Evolutionary conservation across 108 stramenopile genomes (phyloP).

Genomic region (Mediolabrus comicus): DNA sequence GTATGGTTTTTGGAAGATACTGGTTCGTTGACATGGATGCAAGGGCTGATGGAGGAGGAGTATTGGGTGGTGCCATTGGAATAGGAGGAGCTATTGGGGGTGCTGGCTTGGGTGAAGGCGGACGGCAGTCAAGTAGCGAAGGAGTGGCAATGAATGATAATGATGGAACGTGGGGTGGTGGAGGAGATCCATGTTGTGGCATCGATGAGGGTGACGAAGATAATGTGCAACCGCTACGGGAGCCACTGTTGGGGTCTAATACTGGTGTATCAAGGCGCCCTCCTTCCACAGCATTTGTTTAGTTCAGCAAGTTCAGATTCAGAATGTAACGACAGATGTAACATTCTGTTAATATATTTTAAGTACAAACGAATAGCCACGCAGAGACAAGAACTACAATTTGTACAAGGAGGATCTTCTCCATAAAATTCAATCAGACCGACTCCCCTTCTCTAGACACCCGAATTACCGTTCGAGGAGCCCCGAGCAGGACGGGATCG

Average conservation of each 20-base stretch:
- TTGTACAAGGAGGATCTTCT: no score
- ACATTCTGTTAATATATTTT: no score
- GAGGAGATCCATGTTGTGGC: constrained; percentile 39
- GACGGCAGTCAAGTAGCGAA: neutral
- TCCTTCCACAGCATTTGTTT: neutral
- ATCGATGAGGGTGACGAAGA: constrained; percentile 29
- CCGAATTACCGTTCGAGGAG: no score
- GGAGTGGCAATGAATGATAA: neutral
- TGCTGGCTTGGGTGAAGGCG: neutral
- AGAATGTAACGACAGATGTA: no score
- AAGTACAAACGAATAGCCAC: no score
- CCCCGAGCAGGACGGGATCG: no score
- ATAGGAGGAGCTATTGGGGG: neutral
- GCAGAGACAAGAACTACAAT: no score
- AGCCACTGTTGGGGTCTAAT: neutral
- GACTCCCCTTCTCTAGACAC: no score
- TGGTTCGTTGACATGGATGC: constrained; percentile 26
- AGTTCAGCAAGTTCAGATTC: neutral
- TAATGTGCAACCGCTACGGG: neutral
- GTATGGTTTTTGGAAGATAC: constrained; percentile 32
- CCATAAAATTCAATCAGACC: no score
- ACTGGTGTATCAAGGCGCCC: neutral
- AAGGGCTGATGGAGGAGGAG: neutral
- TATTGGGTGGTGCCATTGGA: neutral
- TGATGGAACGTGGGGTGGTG: constrained; percentile 22